Evolutionary conservation across 306 rosid species (phyloP).

Genomic region (Prunus kanzakura): DNA sequence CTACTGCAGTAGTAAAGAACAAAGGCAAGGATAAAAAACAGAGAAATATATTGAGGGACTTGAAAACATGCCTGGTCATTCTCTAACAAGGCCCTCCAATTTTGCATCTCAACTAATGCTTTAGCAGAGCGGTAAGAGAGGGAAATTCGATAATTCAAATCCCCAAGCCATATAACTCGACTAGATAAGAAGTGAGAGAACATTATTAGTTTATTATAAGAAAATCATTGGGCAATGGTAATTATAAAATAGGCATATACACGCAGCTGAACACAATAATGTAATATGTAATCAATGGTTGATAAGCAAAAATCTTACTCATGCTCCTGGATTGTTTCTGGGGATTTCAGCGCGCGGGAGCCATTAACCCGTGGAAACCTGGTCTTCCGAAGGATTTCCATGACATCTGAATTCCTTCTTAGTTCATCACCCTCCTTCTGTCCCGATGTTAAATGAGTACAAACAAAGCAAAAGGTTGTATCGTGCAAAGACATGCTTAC

Average conservation of each 20-base stretch:
- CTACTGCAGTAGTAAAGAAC: neutral
- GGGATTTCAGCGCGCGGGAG: conserved; percentile 67
- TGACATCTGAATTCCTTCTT: conserved; percentile 89
- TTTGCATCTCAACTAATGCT: conserved; percentile 99
- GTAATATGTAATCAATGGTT: neutral
- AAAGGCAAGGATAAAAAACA: conserved; percentile 11
- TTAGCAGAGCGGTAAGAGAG: conserved; percentile 90
- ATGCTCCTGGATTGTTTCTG: conserved; percentile 92
- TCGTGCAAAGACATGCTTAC: conserved; percentile 95
- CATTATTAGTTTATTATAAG: conserved; percentile 7
- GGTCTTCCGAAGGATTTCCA: conserved; percentile 92
- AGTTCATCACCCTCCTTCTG: conserved; percentile 98
- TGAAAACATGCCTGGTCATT: conserved; percentile 74
- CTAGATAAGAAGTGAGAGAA: conserved; percentile 34
- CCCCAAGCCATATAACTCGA: conserved; percentile 99
- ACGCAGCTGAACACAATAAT: neutral
- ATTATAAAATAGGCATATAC: neutral
- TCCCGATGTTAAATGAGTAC: conserved; percentile 95
- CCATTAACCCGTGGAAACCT: conserved; percentile 91
- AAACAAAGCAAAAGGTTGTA: conserved; percentile 92
- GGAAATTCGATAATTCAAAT: conserved; percentile 92
- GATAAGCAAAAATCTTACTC: conserved; percentile 62
- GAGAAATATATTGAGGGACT: conserved; percentile 17
- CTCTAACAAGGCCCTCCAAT: conserved; percentile 98
- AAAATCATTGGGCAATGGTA: too few species aligned